Percentiles rank a stretch among this genome's conserved stretches.
phyloP scores from a whole-genome alignment of 139 green algal genomes.

The Volvox reticuliferus region DNA sequence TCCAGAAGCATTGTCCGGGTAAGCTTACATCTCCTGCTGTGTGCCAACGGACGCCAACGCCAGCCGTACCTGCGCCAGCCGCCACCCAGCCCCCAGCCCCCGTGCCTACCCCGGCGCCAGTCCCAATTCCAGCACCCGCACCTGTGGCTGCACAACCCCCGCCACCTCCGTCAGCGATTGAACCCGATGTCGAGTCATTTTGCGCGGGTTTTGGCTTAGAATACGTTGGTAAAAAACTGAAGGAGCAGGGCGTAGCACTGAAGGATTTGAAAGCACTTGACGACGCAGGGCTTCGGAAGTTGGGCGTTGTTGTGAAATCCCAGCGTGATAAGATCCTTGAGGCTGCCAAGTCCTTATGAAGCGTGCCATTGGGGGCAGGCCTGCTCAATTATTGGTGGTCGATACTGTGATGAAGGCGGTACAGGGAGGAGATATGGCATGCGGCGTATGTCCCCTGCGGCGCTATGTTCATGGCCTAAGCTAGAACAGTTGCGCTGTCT shows the following conservation, averaged over 20 bases:
- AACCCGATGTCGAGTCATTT: constrained; percentile 37
- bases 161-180: neutral
- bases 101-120: neutral
- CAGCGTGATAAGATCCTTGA: constrained; percentile 62
- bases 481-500: no score
- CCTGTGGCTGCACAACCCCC: neutral
- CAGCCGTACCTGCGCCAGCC: constrained; percentile 30
- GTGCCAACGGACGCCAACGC: neutral
- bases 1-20: constrained; percentile 48
- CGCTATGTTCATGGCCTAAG: no score
- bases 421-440: no score
- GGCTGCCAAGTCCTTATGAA: constrained; percentile 36
- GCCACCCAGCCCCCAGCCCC: neutral
- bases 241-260: constrained; percentile 42
- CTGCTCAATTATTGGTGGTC: neutral
- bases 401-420: no score
- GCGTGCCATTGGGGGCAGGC: neutral
- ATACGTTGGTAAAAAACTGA: constrained; percentile 58
- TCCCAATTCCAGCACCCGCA: neutral
- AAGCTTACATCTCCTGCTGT: constrained; percentile 19
- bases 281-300: constrained; percentile 51
- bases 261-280: constrained; percentile 28
- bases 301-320: constrained; percentile 60
- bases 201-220: constrained; percentile 47
- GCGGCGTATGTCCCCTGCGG: no score